These are phyloP conservation scores for Colletotrichum phormii DNA, from an alignment of 2,329 filamentous ascomycete species.

Conservation along the genomic window DNA sequence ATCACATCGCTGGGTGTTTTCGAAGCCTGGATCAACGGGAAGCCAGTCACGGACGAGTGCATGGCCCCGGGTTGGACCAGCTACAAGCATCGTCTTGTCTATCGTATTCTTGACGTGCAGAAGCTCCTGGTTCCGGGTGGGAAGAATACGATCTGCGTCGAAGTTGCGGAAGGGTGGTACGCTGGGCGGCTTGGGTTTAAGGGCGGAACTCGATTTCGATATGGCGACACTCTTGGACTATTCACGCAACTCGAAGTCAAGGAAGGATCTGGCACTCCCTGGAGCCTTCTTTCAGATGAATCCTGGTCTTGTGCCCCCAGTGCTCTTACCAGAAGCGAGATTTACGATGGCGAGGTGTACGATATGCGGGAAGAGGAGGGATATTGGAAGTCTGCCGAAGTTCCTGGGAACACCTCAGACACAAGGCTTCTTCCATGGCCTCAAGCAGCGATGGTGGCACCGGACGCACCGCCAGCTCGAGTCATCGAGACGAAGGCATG, in stretches of 20 bases:
- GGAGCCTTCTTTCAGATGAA: not conserved
- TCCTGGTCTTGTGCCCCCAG: not conserved
- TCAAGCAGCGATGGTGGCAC: not conserved
- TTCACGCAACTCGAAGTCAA: not conserved
- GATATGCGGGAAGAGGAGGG: not conserved
- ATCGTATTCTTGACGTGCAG: not conserved
- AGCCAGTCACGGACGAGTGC: conserved; percentile 21
- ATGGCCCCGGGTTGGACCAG: not conserved
- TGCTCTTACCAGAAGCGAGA: not conserved
- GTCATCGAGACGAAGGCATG: not conserved
- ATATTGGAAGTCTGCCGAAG: not conserved
- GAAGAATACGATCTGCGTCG: not conserved
- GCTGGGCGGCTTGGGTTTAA: not conserved
- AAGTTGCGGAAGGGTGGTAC: not conserved
- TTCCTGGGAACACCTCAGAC: not conserved
- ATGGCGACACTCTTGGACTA: not conserved
- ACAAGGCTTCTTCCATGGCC: not conserved
- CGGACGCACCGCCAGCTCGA: not conserved
- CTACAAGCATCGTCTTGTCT: not conserved
- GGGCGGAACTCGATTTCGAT: not conserved
- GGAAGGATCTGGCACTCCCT: not conserved
- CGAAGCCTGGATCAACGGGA: conserved; percentile 52
- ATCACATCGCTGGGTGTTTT: conserved; percentile 52
- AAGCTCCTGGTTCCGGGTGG: not conserved
- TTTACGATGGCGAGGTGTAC: not conserved